phyloP scores from a whole-genome alignment of 306 rosid species.

The Dryas alaskensis region DNA sequence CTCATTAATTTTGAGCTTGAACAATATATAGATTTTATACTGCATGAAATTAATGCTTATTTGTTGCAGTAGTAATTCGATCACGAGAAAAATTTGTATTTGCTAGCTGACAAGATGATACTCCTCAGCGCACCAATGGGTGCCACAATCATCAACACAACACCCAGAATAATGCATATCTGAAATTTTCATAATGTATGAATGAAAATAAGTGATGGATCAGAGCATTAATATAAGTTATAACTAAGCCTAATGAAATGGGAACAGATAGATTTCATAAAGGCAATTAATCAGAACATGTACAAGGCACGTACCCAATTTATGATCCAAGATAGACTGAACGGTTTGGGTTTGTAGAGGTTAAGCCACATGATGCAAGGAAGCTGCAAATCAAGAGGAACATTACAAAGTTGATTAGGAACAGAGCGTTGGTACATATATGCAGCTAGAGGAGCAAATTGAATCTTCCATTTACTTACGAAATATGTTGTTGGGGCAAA shows the following conservation, averaged over 20 bases:
- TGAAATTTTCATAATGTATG: conserved; percentile 20
- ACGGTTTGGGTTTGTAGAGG: conserved; percentile 56
- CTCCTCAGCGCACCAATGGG: conserved; percentile 70
- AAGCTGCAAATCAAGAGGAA: conserved; percentile 42
- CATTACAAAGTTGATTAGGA: neutral
- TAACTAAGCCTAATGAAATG: no score
- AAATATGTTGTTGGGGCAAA: conserved; percentile 85
- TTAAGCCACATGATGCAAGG: conserved; percentile 84
- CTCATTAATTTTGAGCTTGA: neutral
- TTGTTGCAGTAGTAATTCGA: neutral
- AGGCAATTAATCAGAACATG: neutral
- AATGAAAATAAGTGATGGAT: neutral
- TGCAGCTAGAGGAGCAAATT: neutral
- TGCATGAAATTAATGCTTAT: no score
- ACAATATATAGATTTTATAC: neutral
- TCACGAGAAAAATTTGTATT: conserved; percentile 68
- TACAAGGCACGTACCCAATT: conserved; percentile 55
- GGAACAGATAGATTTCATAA: neutral
- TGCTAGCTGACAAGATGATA: conserved; percentile 47
- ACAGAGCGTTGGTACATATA: no score
- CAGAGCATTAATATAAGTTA: no score
- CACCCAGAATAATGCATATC: conserved; percentile 67
- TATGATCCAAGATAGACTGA: conserved; percentile 54
- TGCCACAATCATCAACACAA: conserved; percentile 54
- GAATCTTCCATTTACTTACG: conserved; percentile 38